phyloP scores from a whole-genome alignment of 352 stramenopile species.

The Phytophthora cactorum region DNA sequence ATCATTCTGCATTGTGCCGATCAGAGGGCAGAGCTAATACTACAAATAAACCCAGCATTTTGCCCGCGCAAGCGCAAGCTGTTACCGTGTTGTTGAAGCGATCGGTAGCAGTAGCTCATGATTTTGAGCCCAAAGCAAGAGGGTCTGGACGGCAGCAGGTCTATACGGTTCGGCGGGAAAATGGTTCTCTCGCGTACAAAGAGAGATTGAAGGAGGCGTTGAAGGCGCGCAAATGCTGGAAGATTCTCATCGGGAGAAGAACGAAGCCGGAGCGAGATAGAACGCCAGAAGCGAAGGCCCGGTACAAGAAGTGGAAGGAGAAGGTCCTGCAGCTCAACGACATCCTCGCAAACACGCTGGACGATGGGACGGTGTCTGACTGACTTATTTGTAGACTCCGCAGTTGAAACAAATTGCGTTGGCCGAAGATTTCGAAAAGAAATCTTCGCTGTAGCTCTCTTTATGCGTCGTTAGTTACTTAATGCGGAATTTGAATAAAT shows the following conservation, averaged over 20 bases:
- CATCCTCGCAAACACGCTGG: conserved; percentile 20
- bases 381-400: conserved; percentile 15
- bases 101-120: not conserved
- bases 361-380: conserved; percentile 14
- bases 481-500: conserved; percentile 22
- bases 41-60: not conserved
- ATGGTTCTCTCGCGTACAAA: conserved; percentile 8
- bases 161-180: conserved; percentile 11
- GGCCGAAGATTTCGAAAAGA: conserved; percentile 16
- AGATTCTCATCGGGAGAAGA: conserved; percentile 12
- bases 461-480: conserved; percentile 12
- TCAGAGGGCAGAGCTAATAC: no score
- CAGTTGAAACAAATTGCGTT: conserved; percentile 3
- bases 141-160: not conserved
- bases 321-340: conserved; percentile 19
- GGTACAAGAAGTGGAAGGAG: conserved; percentile 11
- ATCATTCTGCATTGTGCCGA: no score
- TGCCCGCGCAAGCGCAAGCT: not conserved
- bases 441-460: conserved; percentile 12
- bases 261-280: conserved; percentile 9
- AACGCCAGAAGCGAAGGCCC: not conserved
- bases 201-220: conserved; percentile 15
- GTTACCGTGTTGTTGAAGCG: not conserved
- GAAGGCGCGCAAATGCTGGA: conserved; percentile 15
- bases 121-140: conserved; percentile 18